These are phyloP conservation scores for Penicillium lividum DNA, from an alignment of 495 filamentous ascomycete species.

Conservation along the genomic window DNA sequence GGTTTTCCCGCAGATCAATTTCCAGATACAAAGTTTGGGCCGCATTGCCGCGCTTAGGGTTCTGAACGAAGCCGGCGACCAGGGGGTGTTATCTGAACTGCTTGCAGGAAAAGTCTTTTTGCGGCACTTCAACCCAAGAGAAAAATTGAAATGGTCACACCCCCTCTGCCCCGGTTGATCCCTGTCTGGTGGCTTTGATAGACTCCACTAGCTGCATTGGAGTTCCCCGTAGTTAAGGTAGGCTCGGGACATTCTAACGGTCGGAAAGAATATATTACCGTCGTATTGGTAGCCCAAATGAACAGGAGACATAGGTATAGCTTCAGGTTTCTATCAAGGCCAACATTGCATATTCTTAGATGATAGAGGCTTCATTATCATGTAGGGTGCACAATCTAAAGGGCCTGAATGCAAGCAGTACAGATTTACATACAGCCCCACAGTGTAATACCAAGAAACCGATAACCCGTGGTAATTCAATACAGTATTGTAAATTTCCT, in stretches of 20 bases:
- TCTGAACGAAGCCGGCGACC: conserved; percentile 6
- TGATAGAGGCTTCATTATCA: background rate
- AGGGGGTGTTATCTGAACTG: conserved; percentile 5
- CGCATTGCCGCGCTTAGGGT: conserved; percentile 8
- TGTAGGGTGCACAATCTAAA: background rate
- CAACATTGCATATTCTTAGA: background rate
- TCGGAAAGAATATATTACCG: background rate
- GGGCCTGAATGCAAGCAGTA: background rate
- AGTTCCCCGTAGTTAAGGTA: conserved; percentile 12
- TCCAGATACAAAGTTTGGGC: background rate
- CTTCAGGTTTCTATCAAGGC: background rate
- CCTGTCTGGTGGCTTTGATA: conserved; percentile 26
- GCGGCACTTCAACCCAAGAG: conserved; percentile 6
- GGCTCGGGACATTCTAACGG: conserved; percentile 12
- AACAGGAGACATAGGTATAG: background rate
- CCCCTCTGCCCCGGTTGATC: conserved; percentile 16
- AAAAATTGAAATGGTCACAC: conserved; percentile 17
- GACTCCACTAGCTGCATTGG: conserved; percentile 21
- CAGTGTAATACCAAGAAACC: conserved; percentile 12
- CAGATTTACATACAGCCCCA: conserved; percentile 8
- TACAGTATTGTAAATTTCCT: conserved; percentile 9
- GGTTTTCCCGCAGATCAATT: background rate
- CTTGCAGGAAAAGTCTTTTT: conserved; percentile 12
- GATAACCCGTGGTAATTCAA: background rate
- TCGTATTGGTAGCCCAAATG: background rate